Conservation (phyloP, 139 green algal genomes). For the Eudorina sp. region DNA sequence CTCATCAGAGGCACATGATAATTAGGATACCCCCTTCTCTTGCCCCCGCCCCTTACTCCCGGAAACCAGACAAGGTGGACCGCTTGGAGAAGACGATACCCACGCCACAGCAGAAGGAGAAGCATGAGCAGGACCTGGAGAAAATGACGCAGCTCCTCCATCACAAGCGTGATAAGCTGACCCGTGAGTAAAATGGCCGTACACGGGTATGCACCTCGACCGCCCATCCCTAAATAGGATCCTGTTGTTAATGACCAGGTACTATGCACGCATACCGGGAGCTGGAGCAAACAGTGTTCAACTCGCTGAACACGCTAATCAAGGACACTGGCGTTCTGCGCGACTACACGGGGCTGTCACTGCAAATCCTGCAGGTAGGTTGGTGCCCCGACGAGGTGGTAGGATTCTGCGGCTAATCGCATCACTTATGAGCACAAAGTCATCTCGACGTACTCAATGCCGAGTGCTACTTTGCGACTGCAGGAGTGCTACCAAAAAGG, state of each 20-base stretch:
- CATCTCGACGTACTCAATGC: neutral
- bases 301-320: conserved; percentile 87
- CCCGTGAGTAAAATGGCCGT: conserved; percentile 69
- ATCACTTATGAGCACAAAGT: too few species aligned
- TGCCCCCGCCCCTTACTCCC: too few species aligned
- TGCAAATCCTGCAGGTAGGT: conserved; percentile 73
- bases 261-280: conserved; percentile 75
- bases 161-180: conserved; percentile 88
- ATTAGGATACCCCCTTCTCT: too few species aligned
- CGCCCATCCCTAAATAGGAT: neutral
- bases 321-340: conserved; percentile 88
- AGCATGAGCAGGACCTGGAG: conserved; percentile 82
- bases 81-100: conserved; percentile 41
- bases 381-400: too few species aligned
- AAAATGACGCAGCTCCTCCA: conserved; percentile 75
- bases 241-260: neutral
- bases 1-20: too few species aligned
- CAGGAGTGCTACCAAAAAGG: conserved; percentile 43
- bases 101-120: conserved; percentile 66
- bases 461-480: neutral
- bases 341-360: conserved; percentile 77
- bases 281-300: conserved; percentile 87
- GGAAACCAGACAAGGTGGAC: conserved; percentile 57
- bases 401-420: too few species aligned
- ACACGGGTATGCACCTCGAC: too few species aligned